Evolutionary conservation across 2,329 filamentous ascomycete species (phyloP).

Genomic region (Aspergillus glaucus): DNA sequence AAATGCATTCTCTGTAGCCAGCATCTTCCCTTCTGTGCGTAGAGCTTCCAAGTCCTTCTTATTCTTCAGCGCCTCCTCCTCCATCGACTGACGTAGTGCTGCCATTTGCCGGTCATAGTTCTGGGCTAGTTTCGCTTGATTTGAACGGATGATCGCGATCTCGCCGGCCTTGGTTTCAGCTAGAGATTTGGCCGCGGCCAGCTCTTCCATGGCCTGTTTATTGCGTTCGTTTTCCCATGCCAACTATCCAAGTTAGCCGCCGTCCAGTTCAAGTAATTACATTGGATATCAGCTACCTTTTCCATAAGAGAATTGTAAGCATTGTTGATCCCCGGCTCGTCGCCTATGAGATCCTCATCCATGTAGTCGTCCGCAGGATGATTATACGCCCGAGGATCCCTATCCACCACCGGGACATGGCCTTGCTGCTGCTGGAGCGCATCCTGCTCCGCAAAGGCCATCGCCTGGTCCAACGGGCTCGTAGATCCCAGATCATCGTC

Average conservation of each 20-base stretch:
- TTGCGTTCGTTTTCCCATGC: constrained; percentile 36
- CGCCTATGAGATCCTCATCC: not conserved
- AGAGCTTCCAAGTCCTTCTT: constrained; percentile 50
- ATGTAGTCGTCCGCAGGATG: not conserved
- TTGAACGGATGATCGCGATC: constrained; percentile 55
- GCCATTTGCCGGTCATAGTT: constrained; percentile 49
- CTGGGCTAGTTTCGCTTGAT: constrained; percentile 48
- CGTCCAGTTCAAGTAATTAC: constrained; percentile 2
- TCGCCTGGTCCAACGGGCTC: constrained; percentile 8
- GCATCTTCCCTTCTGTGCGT: constrained; percentile 49
- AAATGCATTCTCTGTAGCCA: constrained; percentile 55
- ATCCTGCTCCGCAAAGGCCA: constrained; percentile 4
- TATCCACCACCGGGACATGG: constrained; percentile 16
- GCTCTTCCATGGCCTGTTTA: constrained; percentile 32
- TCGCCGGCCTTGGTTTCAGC: constrained; percentile 52
- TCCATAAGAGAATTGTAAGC: constrained; percentile 15
- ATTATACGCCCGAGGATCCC: constrained; percentile 8
- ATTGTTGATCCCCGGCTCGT: not conserved
- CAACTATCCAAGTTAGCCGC: constrained; percentile 22
- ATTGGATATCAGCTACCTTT: constrained; percentile 16
- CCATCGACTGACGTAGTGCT: constrained; percentile 48
- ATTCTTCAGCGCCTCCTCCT: constrained; percentile 48
- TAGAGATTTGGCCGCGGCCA: constrained; percentile 34
- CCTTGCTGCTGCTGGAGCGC: constrained; percentile 8
- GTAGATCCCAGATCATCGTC: constrained; percentile 24